phyloP scores from a whole-genome alignment of 768 basidiomycete genomes.

The Hygrocybe punicea region DNA sequence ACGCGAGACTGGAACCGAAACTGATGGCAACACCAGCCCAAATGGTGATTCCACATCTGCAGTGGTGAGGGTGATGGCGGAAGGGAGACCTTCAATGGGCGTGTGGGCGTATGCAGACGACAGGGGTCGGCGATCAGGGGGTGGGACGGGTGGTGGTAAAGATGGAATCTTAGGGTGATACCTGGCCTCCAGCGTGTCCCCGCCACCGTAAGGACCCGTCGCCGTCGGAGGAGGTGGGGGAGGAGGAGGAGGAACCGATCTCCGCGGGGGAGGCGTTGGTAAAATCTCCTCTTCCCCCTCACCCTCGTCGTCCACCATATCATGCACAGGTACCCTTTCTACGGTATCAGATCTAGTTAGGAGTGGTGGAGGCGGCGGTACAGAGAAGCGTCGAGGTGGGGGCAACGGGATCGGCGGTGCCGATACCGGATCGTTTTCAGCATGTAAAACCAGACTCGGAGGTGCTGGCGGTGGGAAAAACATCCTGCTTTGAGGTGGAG shows the following conservation, averaged over 20 bases:
- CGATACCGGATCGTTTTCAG: neutral
- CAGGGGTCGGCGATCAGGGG: too few relatives aligned
- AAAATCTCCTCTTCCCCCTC: constrained; percentile 3
- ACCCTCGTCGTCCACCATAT: neutral
- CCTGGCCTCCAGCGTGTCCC: neutral
- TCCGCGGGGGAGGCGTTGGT: constrained; percentile 5
- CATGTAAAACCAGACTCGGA: neutral
- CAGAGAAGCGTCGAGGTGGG: neutral
- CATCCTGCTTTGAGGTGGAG: neutral
- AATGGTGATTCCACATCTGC: constrained; percentile 12
- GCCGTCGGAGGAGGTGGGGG: neutral
- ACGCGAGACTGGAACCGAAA: constrained; percentile 24
- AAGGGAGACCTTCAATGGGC: too few relatives aligned
- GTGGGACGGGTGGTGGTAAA: too few relatives aligned
- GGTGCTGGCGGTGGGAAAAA: too few relatives aligned
- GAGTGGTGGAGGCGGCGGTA: constrained; percentile 5
- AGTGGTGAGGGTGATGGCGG: neutral
- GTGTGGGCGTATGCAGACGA: too few relatives aligned
- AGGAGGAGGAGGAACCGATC: constrained; percentile 6
- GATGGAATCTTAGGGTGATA: too few relatives aligned
- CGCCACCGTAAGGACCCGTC: neutral
- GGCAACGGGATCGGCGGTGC: constrained; percentile 9
- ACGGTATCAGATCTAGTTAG: constrained; percentile 16
- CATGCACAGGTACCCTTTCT: constrained; percentile 2
- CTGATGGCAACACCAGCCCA: constrained; percentile 14